Percentiles rank a stretch among this genome's conserved stretches.
Evolutionary conservation across 768 basidiomycete genomes (phyloP).

Genomic region (Lyophyllum atratum): DNA sequence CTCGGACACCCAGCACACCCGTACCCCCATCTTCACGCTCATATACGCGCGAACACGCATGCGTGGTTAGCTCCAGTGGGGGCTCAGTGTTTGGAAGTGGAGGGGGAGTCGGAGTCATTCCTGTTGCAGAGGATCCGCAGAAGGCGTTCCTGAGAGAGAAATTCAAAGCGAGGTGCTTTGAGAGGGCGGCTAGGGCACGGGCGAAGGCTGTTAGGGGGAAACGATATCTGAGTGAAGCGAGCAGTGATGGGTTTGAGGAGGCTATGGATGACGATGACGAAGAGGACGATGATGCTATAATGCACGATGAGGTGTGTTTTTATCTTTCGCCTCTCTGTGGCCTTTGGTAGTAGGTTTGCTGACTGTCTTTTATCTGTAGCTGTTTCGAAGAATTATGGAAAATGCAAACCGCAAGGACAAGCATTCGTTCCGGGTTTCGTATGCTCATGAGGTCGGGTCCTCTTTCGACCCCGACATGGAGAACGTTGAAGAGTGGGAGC

Average conservation of each 20-base stretch:
- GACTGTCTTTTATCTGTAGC: constrained; percentile 34
- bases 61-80: constrained; percentile 18
- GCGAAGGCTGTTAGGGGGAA: constrained; percentile 45
- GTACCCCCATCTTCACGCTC: constrained; percentile 22
- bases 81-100: constrained; percentile 22
- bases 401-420: constrained; percentile 49
- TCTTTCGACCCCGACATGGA: constrained; percentile 78
- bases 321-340: neutral
- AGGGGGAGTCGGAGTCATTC: constrained; percentile 3
- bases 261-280: constrained; percentile 47
- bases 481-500: constrained; percentile 62
- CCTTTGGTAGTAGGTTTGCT: neutral
- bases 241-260: constrained; percentile 51
- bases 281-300: constrained; percentile 57
- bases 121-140: constrained; percentile 43
- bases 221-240: constrained; percentile 37
- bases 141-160: constrained; percentile 59
- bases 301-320: constrained; percentile 61
- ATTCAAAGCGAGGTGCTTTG: constrained; percentile 62
- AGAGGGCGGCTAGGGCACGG: constrained; percentile 59
- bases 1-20: constrained; percentile 27
- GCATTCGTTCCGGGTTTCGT: constrained; percentile 64
- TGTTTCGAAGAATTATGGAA: constrained; percentile 66
- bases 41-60: constrained; percentile 1
- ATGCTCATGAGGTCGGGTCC: constrained; percentile 68